Evolutionary conservation across 345 rosid genomes (phyloP), one percentile per base, ranked within the genome.

Genomic region (Hibiscus syriacus): DNA sequence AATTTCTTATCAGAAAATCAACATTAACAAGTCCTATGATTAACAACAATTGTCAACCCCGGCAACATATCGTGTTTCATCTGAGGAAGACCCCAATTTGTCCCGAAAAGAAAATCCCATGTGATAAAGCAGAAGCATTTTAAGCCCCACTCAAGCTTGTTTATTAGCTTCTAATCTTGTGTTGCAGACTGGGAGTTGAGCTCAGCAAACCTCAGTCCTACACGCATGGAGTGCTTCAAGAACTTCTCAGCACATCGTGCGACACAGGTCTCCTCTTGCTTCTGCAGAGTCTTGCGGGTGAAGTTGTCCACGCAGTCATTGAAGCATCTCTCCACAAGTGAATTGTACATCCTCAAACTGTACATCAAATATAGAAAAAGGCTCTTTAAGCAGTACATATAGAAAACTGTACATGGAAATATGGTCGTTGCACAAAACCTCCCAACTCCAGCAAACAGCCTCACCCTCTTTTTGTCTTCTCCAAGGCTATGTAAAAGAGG

Each of bases 221-320:
- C 99, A 13, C 99, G 90, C 92, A 89, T 92, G 0, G 99, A 87
- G 50, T 94, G 97, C 86, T 91, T 94, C 57, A 94, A 77, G 73
- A 87, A 94, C 87, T 94, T 94, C 84, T 94, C 99, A 2, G 97
- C 98, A 39, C 99, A 94, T 1, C 92, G 64, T 76, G 70, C 80
- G 41, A 91, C 86, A 22, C 99, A 94, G 32, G 85, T 80, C 78
- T 89, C 97, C 79, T 91, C 97, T 78, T 94, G 99, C 83, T 91
- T 94, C 74, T 89, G 92, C 11, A 94, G 79, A 25, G 92, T 78
- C 76, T 89, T 91, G 78, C 93, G 89, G 6, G 96, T 80, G 63
- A 94, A 91, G 80, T 70, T 79, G 66, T 89, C 98, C 0, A 94
- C 99, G 10, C 98, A 94, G 46, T 94, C 97, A 11, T 64, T 84